Evolutionary conservation across 1,284 basidiomycete genomes (phyloP), one percentile per base, ranked within the genome.

Genomic region (Porodaedalea pini): DNA sequence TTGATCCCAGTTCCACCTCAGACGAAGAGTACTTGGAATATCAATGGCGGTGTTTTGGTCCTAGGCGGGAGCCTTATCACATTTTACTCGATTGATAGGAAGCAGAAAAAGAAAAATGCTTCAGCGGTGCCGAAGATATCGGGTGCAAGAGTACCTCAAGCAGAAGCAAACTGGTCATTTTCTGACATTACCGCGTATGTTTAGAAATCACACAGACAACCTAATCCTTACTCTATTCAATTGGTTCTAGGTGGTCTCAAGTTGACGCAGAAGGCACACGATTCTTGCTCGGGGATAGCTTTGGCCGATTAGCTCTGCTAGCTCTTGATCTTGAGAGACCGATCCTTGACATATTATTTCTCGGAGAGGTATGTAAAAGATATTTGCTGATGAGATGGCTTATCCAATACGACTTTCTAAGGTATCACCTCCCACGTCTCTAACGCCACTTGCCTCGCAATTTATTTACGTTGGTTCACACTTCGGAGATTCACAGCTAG

Each of bases 381-480:
- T 54, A 17, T 51, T 47, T 41, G 43, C 57, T 54, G 8, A 13
- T 40, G 4, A 25, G 5, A 25, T 41, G 48, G 37, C n/a, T 29
- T 57, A 25, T 58, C 32, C 31, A 29, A 45, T 45, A 34, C 31
- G 43, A 51, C 27, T 48, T 17, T 4, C 4, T 8, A 59, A 94
- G 91, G 79, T 80, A 5, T 91, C 93, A 0, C 79, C 93, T 4
- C 77, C 92, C 0, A 89, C 81, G 2, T 82, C 86, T 1, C 66
- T 98, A 52, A 85, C 90, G 0, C 88, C 92, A 67, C 76, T 95
- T n/a, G 79, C 84, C 13, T 80, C 82, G 29, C 83, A 88, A 64
- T 72, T 82, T n/a, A 60, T 95, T 11, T 97, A 88, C 67, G 74
- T 94, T 3, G 88, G 92, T 1, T 96, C 94, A 0, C 87, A 92